Percentiles rank a stretch among this genome's conserved stretches.
These are phyloP conservation scores for Pachysandra terminalis DNA, from an alignment of 164 flowering plant species.

Conservation along the genomic window DNA sequence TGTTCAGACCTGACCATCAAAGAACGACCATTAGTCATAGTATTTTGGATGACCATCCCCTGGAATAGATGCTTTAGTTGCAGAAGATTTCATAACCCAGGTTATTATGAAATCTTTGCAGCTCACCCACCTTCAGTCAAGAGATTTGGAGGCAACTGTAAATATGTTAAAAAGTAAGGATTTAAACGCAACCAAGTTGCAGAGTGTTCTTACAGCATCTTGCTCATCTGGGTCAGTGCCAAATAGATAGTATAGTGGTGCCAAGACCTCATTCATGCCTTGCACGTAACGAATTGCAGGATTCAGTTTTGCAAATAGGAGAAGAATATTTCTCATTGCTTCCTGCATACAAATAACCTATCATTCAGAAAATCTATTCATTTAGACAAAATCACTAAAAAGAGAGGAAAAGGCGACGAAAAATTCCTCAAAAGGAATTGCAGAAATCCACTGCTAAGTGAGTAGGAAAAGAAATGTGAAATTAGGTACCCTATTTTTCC, in stretches of 20 bases:
- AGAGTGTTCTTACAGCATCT: constrained; percentile 48
- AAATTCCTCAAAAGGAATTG: not conserved
- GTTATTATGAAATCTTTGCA: not conserved
- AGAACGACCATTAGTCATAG: not conserved
- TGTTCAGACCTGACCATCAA: no score
- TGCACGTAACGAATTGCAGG: constrained; percentile 72
- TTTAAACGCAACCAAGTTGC: not conserved
- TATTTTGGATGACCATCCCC: not conserved
- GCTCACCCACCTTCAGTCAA: not conserved
- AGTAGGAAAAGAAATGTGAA: not conserved
- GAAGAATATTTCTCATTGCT: constrained; percentile 69
- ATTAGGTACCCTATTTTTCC: constrained; percentile 37
- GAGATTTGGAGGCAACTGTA: not conserved
- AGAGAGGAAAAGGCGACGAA: not conserved
- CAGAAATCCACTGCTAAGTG: not conserved
- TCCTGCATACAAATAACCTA: constrained; percentile 33
- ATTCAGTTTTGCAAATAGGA: constrained; percentile 71
- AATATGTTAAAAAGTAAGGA: not conserved
- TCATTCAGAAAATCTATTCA: not conserved
- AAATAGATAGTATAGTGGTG: constrained; percentile 61
- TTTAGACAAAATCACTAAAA: not conserved
- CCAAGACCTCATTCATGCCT: constrained; percentile 84
- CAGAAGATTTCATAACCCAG: not conserved
- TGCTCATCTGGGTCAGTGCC: constrained; percentile 46
- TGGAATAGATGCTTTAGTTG: not conserved